These are phyloP conservation scores for Pseudogymnoascus sp. DNA, from an alignment of 2,329 filamentous ascomycete genomes.

Conservation along the genomic window DNA sequence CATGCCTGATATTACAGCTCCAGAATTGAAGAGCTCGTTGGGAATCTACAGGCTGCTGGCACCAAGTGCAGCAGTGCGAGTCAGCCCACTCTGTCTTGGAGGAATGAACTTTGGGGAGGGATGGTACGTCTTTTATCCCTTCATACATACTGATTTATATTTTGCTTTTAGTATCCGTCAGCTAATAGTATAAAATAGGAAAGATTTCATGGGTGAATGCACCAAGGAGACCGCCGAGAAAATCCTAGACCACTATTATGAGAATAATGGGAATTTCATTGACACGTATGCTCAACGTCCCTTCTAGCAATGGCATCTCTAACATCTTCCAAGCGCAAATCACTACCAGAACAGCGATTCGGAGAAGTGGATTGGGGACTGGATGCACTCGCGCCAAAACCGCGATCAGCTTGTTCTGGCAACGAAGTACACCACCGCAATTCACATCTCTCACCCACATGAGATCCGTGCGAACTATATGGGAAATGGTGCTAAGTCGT, in stretches of 20 bases:
- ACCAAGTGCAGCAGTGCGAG: slow-evolving; percentile 56
- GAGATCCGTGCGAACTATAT: slow-evolving; percentile 45
- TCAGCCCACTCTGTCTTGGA: slow-evolving; percentile 61
- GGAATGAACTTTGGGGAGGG: slow-evolving; percentile 57
- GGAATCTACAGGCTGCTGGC: slow-evolving; percentile 60
- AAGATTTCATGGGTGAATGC: slow-evolving; percentile 42
- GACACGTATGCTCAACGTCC: slow-evolving; percentile 41
- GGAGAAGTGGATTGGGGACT: slow-evolving; percentile 62
- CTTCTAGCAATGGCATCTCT: slow-evolving; percentile 30
- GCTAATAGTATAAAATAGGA: slow-evolving; percentile 16
- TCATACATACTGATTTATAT: background rate
- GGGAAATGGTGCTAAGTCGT: slow-evolving; percentile 56
- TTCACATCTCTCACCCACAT: slow-evolving; percentile 35
- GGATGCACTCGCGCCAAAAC: slow-evolving; percentile 58
- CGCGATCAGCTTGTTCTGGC: slow-evolving; percentile 64
- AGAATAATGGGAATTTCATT: slow-evolving; percentile 60
- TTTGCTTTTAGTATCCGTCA: background rate
- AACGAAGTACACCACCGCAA: slow-evolving; percentile 61
- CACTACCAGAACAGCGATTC: slow-evolving; percentile 52
- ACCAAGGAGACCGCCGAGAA: slow-evolving; percentile 47
- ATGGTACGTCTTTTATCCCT: slow-evolving; percentile 31
- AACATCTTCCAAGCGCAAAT: slow-evolving; percentile 41
- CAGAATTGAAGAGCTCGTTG: slow-evolving; percentile 51
- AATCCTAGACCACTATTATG: slow-evolving; percentile 50
- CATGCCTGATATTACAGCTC: slow-evolving; percentile 34